A percentile compares a stretch with the other conserved stretches of the same genome.
Conservation (phyloP, 164 flowering plant species). For the Pachysandra terminalis region DNA sequence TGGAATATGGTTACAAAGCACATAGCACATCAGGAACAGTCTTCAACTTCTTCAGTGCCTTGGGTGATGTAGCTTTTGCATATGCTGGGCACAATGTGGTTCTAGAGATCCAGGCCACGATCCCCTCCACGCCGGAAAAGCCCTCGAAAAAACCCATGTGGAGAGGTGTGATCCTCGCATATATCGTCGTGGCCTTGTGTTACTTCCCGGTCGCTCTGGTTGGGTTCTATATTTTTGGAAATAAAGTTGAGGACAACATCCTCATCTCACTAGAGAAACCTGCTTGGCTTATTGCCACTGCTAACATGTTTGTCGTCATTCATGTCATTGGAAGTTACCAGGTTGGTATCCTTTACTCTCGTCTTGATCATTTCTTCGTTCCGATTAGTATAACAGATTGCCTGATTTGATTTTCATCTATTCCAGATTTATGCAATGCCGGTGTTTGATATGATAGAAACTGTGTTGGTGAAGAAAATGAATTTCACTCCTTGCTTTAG, state of each 20-base stretch:
- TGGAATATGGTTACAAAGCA: slow-evolving; percentile 16
- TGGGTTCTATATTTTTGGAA: slow-evolving; percentile 54
- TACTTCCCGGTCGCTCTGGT: slow-evolving; percentile 9
- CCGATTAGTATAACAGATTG: background rate
- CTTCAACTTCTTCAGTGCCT: slow-evolving; percentile 45
- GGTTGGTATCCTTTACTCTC: slow-evolving; percentile 18
- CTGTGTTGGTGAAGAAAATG: slow-evolving; percentile 43
- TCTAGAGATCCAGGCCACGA: slow-evolving; percentile 13
- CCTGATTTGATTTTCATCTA: background rate
- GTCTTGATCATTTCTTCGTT: background rate
- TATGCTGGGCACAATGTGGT: slow-evolving; percentile 76
- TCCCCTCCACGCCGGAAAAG: slow-evolving; percentile 58
- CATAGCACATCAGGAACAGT: slow-evolving; percentile 26
- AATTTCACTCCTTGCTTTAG: slow-evolving; percentile 34
- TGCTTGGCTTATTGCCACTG: slow-evolving; percentile 50
- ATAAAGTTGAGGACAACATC: slow-evolving; percentile 48
- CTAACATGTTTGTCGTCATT: slow-evolving; percentile 35
- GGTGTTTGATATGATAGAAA: slow-evolving; percentile 67
- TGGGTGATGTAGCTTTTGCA: slow-evolving; percentile 64
- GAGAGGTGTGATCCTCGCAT: slow-evolving; percentile 28
- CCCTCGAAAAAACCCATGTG: slow-evolving; percentile 72
- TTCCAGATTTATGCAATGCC: slow-evolving; percentile 54
- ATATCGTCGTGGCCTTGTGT: too few relatives aligned
- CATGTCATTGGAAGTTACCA: slow-evolving; percentile 49
- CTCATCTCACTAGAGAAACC: slow-evolving; percentile 51